Base-by-base conservation (phyloP, 179 eudicot genomes). In the Heliamphora pulchella region DNA sequence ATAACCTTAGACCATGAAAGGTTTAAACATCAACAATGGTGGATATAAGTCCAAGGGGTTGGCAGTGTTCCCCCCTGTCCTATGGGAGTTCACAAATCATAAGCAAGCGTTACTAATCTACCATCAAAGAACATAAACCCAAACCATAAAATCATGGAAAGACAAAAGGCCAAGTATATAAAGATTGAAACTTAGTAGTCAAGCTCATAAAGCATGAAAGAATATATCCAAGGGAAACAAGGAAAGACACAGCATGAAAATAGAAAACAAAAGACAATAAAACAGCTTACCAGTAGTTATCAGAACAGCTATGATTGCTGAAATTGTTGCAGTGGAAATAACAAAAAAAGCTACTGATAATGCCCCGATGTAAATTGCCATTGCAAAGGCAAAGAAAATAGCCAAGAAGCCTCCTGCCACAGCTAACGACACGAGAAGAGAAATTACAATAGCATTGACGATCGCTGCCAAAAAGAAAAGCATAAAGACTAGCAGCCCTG, bases 331-430 rank as follows among this genome's bases (percentile, higher is more conserved):
- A 69, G 91, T 81, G 7, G 91, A 93, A 61, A 93, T 89, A 17
- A 91, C 97, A 78, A 91, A 89, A 63, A 82, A 84, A 48, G 97
- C 93, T n/a, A 93, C 78, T 14, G 91, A 86, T 75, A 95, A 78
- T 39, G 93, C 95, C 77, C 90, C 95, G 72, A 95, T 78, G 78
- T 93, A 93, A 47, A 91, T 86, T 74, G 87, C 91, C 6, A 93
- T 89, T 46, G 91, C 74, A 82, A 86, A 94, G 67, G 93, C 85
- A 83, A 94, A 94, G 93, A 94, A 94, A 81, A 94, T 75, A 79
- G 97, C 97, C 92, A 94, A 86, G 87, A 90, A 89, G 76, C 97
- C 97, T 72, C 98, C 97, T 63, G 89, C 95, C 48, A 97, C 95
- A 10, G 91, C 98, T 83, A 94, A 78, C 63, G 97, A 91, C 85